Base-by-base conservation (phyloP, 83 land plant genomes). In the Picea abies region DNA sequence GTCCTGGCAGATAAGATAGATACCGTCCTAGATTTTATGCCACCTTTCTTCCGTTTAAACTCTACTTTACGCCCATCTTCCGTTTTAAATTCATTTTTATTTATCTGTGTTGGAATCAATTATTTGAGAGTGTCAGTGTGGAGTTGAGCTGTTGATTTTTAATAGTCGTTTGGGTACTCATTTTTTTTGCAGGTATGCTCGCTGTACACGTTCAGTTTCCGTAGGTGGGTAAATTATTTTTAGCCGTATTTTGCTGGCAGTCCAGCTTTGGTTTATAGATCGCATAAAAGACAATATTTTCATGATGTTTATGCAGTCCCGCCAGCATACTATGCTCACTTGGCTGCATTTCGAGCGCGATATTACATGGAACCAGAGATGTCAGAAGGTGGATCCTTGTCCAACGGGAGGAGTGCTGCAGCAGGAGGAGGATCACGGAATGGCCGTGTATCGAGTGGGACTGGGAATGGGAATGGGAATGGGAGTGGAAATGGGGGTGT, bases 181-280 rank as follows among this genome's bases (percentile, higher is more conserved):
- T 70, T 26, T 1, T 63, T 58, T 1, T 56, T 88, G 65, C 92
- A 94, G 97, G 80, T 95, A 95, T 90, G 97, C 97, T 1, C 89
- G 97, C 60, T 95, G 97, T 82, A 95, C 97, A 1, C 89, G 97
- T 10, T 95, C 97, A 26, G 97, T 95, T 12, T 95, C 97, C 4
- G 87, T 95, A 35, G 97, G 97, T 95, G 84, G 65, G 91, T 66
- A 39, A 20, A 52, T 52, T 52, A 52, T 52, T 11, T 52, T 52
- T 52, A 52, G 56, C 56, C 56, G 56, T 65, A 23, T 65, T 65
- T 65, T 65, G 68, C 23, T 65, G 23, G 68, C 25, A 65, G 68
- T n/a, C 23, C 22, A n/a, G 20, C 22, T 23, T 20, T 65, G 5
- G 68, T 23, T 65, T 65, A n/a, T 65, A 52, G 56, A 52, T 10